Evolutionary conservation across 2,329 filamentous ascomycete species (phyloP), one percentile per base, ranked within the genome.

Genomic region (Talaromyces sp.): DNA sequence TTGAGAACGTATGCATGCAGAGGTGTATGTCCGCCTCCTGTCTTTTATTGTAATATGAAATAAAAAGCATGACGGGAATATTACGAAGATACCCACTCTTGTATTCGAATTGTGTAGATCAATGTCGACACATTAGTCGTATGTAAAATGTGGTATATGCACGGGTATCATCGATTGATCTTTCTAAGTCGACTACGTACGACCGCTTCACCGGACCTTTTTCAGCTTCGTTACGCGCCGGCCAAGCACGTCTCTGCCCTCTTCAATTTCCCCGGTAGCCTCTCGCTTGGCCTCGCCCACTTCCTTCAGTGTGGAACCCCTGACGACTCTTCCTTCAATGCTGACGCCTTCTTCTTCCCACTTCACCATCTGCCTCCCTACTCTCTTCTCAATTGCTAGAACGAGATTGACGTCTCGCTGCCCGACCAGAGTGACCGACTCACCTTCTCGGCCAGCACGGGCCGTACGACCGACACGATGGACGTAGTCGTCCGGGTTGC

Each of bases 401-500:
- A 97, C 85, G 8, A 97, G 82, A 68, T 92, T 86, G 1, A 97
- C 92, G 74, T 99, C 94, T 61, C 93, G 83, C 80, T 97, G 93
- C 2, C 94, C 93, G 2, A 99, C 88, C 67, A 99, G 85, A 2
- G 91, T 96, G 17, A 97, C 86, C 5, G 89, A 87, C 65, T 92
- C 88, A 68, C 94, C 94, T 57, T 81, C 82, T 51, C 92, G 85
- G 0, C 94, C 94, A 0, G 94, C 94, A 83, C 94, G 88, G 3
- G 94, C 94, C 12, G 94, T 99, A 76, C 94, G 88, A 73, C 94
- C 94, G 56, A 97, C 93, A 12, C 94, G 87, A 78, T 99, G 94
- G 65, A 99, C 94, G 74, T 99, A 99, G 75, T 97, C 93, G 73
- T 97, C 92, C 3, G 93, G 91, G 71, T 97, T 91, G n/a, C 93